These are phyloP conservation scores for Neonectria ditissima DNA, from an alignment of 2,329 filamentous ascomycete species.

Conservation along the genomic window DNA sequence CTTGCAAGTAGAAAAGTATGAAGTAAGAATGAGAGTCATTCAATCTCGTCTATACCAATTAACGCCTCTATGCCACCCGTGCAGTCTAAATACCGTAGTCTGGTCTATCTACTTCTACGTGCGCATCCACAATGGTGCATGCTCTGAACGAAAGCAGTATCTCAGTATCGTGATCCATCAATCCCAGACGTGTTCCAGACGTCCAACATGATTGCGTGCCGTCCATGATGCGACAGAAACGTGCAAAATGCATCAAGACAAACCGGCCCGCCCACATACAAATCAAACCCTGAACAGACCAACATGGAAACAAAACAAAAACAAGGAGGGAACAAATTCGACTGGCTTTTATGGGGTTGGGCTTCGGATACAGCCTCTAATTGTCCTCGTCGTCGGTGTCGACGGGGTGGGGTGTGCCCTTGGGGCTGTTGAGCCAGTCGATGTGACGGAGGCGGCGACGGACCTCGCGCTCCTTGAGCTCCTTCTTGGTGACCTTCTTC, in stretches of 20 bases:
- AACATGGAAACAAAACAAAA: slow-evolving; percentile 5
- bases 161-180: slow-evolving; percentile 3
- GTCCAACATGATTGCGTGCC: slow-evolving; percentile 4
- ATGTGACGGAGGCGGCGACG: slow-evolving; percentile 88
- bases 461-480: slow-evolving; percentile 92
- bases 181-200: background rate
- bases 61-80: slow-evolving; percentile 35
- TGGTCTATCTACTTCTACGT: slow-evolving; percentile 18
- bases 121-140: background rate
- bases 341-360: slow-evolving; percentile 5
- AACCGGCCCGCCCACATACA: slow-evolving; percentile 2
- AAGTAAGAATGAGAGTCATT: slow-evolving; percentile 9
- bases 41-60: slow-evolving; percentile 15
- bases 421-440: slow-evolving; percentile 85
- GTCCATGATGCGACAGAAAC: slow-evolving; percentile 3
- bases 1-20: background rate
- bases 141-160: background rate
- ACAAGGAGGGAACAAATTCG: slow-evolving; percentile 8
- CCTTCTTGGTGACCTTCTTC: slow-evolving; percentile 99
- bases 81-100: slow-evolving; percentile 7
- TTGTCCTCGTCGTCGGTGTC: slow-evolving; percentile 82
- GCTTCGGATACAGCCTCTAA: slow-evolving; percentile 27
- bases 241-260: slow-evolving; percentile 12
- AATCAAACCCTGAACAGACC: slow-evolving; percentile 14
- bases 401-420: slow-evolving; percentile 81